phyloP scores from a whole-genome alignment of 2,329 filamentous ascomycete species.

The Aspergillus ochraceus region DNA sequence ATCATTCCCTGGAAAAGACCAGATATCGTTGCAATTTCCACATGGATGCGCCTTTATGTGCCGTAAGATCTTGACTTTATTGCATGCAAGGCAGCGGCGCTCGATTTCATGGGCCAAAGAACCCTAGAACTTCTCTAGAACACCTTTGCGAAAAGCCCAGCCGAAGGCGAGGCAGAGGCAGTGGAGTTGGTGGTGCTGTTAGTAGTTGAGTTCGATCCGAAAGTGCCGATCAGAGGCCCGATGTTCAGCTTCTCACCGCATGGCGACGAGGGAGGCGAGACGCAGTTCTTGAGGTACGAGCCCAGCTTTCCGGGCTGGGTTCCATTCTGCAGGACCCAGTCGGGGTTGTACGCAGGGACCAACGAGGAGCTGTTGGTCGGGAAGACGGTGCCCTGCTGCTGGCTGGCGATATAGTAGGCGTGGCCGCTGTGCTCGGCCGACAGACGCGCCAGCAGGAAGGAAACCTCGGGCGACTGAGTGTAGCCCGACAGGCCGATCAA shows the following conservation, averaged over 20 bases:
- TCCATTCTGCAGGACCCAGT: constrained; percentile 20
- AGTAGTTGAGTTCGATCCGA: constrained; percentile 8
- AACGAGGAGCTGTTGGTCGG: constrained; percentile 22
- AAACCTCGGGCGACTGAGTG: constrained; percentile 29
- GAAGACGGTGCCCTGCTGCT: constrained; percentile 17
- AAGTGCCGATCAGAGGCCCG: constrained; percentile 24
- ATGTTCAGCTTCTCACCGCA: constrained; percentile 24
- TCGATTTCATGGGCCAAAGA: too few species aligned
- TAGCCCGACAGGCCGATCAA: constrained; percentile 29
- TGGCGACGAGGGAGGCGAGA: constrained; percentile 20
- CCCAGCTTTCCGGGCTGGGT: constrained; percentile 26
- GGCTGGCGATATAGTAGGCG: constrained; percentile 22
- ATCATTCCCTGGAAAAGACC: neutral
- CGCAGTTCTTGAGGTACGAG: constrained; percentile 22
- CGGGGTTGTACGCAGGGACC: constrained; percentile 24
- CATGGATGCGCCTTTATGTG: neutral
- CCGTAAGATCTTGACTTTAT: neutral
- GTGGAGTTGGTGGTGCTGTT: neutral
- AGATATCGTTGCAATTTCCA: neutral
- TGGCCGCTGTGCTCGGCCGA: constrained; percentile 27
- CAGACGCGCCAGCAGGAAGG: constrained; percentile 30
- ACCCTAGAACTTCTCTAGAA: neutral
- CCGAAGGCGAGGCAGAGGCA: constrained; percentile 3
- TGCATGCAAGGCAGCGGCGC: too few species aligned
- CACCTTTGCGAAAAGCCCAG: neutral